These are phyloP conservation scores for Cymbopogon flexuosus DNA, from an alignment of 202 grass and related monocot genomes.

Conservation along the genomic window DNA sequence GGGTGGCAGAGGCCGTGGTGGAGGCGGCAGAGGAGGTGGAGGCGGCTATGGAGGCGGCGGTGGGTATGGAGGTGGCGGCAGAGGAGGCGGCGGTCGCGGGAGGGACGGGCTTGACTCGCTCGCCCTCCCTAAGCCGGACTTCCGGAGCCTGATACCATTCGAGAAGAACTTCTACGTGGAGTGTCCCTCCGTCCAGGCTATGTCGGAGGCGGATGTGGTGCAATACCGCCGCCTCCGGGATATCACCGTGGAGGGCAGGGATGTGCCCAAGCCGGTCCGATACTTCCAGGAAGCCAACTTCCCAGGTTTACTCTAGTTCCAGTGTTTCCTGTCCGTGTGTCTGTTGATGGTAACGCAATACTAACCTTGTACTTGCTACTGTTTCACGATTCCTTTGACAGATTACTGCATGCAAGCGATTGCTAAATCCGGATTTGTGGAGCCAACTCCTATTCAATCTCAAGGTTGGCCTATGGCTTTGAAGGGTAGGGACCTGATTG, in stretches of 20 bases:
- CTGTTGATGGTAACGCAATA: neutral
- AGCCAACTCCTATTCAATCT: conserved; percentile 90
- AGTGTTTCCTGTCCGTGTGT: neutral
- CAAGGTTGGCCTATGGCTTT: conserved; percentile 97
- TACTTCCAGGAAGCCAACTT: conserved; percentile 90
- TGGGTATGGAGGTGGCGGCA: conserved; percentile 33
- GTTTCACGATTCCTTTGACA: conserved; percentile 25
- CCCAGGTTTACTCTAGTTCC: conserved; percentile 45
- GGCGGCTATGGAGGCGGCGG: conserved; percentile 44
- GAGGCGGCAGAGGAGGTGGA: conserved; percentile 28
- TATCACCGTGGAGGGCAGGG: conserved; percentile 69
- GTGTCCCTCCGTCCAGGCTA: conserved; percentile 62
- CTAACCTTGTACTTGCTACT: neutral
- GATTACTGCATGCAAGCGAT: conserved; percentile 79
- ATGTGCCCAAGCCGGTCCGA: conserved; percentile 76
- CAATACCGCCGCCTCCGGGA: conserved; percentile 59
- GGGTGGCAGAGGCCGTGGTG: conserved; percentile 39
- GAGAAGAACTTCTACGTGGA: conserved; percentile 96
- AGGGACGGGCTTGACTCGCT: conserved; percentile 65
- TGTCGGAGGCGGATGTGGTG: conserved; percentile 65
- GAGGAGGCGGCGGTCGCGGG: conserved; percentile 44
- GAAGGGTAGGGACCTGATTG: conserved; percentile 88
- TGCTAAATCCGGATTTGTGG: conserved; percentile 63
- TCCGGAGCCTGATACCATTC: conserved; percentile 68
- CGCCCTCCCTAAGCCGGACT: conserved; percentile 66